Percentiles rank a stretch among this genome's conserved stretches.
phyloP scores from a whole-genome alignment of 1,284 basidiomycete genomes.

The Austroboletus novae-zelandiae region DNA sequence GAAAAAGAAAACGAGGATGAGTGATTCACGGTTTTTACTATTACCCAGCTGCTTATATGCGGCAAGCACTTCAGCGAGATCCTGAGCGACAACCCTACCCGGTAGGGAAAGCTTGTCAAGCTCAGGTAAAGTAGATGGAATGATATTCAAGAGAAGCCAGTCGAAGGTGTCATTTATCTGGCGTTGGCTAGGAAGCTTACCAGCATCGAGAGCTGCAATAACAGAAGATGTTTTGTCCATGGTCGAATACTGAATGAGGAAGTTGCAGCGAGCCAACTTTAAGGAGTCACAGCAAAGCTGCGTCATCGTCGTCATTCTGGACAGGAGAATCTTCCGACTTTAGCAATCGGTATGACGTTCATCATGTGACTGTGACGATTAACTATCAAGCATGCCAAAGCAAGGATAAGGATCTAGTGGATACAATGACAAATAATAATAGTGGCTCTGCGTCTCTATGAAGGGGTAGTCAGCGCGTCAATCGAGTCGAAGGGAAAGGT shows the following conservation, averaged over 20 bases:
- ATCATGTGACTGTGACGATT: conserved; percentile 12
- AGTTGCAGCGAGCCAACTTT: neutral
- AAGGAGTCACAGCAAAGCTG: neutral
- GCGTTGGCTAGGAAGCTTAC: conserved; percentile 59
- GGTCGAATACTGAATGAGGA: neutral
- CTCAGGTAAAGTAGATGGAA: conserved; percentile 41
- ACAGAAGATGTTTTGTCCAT: conserved; percentile 63
- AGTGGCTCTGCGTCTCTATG: neutral
- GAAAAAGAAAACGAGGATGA: neutral
- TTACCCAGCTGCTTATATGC: conserved; percentile 52
- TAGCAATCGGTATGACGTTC: conserved; percentile 2
- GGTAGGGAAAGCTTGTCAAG: conserved; percentile 48
- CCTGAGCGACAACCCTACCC: conserved; percentile 48
- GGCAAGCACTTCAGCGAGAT: conserved; percentile 46
- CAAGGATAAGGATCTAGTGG: conserved; percentile 1
- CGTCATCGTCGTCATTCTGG: conserved; percentile 14
- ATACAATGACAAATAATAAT: conserved; percentile 15
- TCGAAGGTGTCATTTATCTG: conserved; percentile 52
- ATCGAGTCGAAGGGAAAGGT: neutral
- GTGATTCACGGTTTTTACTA: conserved; percentile 52
- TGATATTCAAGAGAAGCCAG: conserved; percentile 45
- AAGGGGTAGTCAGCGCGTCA: neutral
- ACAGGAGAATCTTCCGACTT: conserved; percentile 18
- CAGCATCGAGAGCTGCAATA: conserved; percentile 60
- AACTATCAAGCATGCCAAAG: neutral